Base-by-base conservation (phyloP, 2,329 filamentous ascomycete species). In the Xylaria sp. region DNA sequence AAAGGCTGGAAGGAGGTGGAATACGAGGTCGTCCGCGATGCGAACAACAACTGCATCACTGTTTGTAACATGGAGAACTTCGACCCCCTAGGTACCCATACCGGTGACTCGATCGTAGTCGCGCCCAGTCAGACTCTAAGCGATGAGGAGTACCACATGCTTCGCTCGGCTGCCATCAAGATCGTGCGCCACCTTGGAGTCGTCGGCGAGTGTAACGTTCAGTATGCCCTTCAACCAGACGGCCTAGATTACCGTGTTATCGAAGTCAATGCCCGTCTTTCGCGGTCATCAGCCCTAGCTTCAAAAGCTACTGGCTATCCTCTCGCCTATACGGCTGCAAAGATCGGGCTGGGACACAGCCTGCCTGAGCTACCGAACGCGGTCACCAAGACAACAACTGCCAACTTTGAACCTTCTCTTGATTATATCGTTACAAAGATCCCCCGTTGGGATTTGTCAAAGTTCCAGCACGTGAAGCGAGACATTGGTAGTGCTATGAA, bases 31-130 rank as follows among this genome's bases (percentile, higher is more conserved):
- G 95, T 98, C 66, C 92, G 95, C 72, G 95, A 99, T 78, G 94
- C 92, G 57, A 89, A 92, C 78, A 96, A 98, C 85, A 99, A 99
- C 86, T 98, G 95, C 78, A 98, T 98, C 74, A 98, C 94, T 3
- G 94, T 98, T 71, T 98, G 94, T 85, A 98, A 96, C 82, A 96
- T 96, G 92, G 92, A 96, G 79, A 98, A 98, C 85, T 98, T 98
- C 73, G 95, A 98, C 75, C 95, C 95, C 68, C 87, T 99, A 38
- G 95, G 95, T 74, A 96, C 97, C 59, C 95, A 99, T 80, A 99
- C 95, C 49, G 95, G 95, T 81, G 95, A 99, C 83, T 97, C 94
- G 72, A 99, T 99, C 73, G 95, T 99, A 67, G 94, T 98, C 64
- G 95, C 95, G 42, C 95, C 95, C 52, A 95, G 91, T 80, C 95